Evolutionary conservation across 2,329 filamentous ascomycete species (phyloP), one percentile per base, ranked within the genome.

Genomic region (Exserohilum turcica): DNA sequence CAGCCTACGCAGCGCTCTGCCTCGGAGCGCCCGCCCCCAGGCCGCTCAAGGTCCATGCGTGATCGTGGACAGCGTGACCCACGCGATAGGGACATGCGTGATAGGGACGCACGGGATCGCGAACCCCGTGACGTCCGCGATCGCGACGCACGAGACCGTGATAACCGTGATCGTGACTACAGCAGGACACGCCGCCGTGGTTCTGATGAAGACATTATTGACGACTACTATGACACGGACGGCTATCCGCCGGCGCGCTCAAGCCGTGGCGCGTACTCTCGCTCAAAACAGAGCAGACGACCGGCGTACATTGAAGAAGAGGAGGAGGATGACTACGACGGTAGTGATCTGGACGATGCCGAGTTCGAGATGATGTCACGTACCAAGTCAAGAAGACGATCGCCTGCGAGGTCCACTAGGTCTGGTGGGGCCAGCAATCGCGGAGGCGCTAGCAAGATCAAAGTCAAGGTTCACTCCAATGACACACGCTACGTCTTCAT

Each of bases 401-500:
- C 65, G 73, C 83, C 68, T 76, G 78, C 42, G 69, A 76, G 71
- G 44, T 73, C 70, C 12, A 63, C 60, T 10, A 68, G 65, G 12
- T 71, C 72, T 9, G 61, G 61, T 40, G 61, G 61, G 38, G 69
- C 73, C 8, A 68, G 70, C 38, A 84, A 85, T 1, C 88, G 91
- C 6, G 64, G 61, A 28, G 52, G 55, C 27, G 80, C 94, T 52
- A 85, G 84, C 58, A 79, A 92, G 75, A 86, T 97, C 60, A 86
- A 92, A 32, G 86, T 97, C 72, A 99, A 99, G 79, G 92, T 96
- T 1, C 92, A 97, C 70, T 86, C 82, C 3, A 77, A 85, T 1
- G 94, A 99, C 69, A 94, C 92, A 28, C 87, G 95, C 55, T 97
- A 96, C 74, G 89, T 97, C 60, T 92, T 97, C 84, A 86, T 97